phyloP scores from a whole-genome alignment of 352 stramenopile genomes.

The Saprolegnia parasitica region DNA sequence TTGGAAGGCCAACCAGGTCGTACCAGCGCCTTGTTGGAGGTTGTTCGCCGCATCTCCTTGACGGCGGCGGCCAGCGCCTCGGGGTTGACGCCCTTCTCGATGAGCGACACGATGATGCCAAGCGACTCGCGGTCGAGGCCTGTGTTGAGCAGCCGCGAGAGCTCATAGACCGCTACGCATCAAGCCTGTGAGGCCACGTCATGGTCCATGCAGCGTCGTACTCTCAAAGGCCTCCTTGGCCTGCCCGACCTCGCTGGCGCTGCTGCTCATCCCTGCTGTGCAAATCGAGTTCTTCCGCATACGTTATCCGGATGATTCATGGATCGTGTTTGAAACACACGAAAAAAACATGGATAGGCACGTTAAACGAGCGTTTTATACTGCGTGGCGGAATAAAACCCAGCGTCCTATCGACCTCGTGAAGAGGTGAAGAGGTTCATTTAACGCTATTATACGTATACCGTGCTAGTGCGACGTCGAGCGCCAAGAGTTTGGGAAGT shows the following conservation, averaged over 20 bases:
- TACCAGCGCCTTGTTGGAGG: neutral
- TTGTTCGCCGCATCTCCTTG: constrained; percentile 65
- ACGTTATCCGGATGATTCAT: neutral
- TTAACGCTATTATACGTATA: no score
- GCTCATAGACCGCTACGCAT: constrained; percentile 76
- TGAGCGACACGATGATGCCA: constrained; percentile 78
- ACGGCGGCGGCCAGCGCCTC: constrained; percentile 84
- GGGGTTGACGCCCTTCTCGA: constrained; percentile 87
- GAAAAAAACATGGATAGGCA: no score
- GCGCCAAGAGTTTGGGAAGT: no score
- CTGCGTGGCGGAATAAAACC: no score
- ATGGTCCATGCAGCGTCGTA: neutral
- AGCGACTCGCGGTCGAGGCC: constrained; percentile 86
- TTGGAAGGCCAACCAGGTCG: neutral
- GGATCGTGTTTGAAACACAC: neutral
- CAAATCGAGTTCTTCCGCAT: neutral
- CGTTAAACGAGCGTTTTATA: no score
- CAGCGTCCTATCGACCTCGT: no score
- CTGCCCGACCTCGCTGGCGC: constrained; percentile 6
- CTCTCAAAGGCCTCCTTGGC: constrained; percentile 25
- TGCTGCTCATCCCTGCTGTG: neutral
- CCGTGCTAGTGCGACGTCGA: no score
- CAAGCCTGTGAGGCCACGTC: neutral
- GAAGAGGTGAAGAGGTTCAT: no score
- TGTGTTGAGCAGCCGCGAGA: constrained; percentile 87